Percentiles rank a stretch among this genome's conserved stretches.
Conservation (phyloP, 1,139 yeast genomes). For the Meyerozyma athensensis region DNA sequence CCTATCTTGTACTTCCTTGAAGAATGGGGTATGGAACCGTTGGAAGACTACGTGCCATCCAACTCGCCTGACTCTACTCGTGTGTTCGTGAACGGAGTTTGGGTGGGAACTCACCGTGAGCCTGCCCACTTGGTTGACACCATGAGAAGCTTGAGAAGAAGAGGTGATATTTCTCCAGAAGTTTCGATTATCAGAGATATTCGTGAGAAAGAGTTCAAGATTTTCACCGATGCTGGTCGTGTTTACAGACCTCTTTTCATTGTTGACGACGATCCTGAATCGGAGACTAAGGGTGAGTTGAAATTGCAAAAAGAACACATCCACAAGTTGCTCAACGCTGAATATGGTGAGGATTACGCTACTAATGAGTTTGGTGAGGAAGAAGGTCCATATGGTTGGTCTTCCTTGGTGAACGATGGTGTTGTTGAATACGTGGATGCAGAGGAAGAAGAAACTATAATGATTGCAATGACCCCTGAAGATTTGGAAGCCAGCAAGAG, state of each 20-base stretch:
- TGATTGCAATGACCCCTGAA: constrained; percentile 99
- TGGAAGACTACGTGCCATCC: constrained; percentile 93
- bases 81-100: constrained; percentile 96
- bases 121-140: constrained; percentile 89
- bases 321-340: constrained; percentile 61
- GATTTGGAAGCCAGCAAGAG: constrained; percentile 70
- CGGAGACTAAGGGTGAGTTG: constrained; percentile 73
- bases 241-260: constrained; percentile 92
- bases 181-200: constrained; percentile 96
- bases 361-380: constrained; percentile 50
- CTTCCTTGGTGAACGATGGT: constrained; percentile 77
- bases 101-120: constrained; percentile 98
- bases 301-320: constrained; percentile 83
- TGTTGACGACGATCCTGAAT: constrained; percentile 79
- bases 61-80: constrained; percentile 89
- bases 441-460: constrained; percentile 94
- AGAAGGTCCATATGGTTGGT: constrained; percentile 70
- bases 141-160: constrained; percentile 86
- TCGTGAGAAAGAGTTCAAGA: constrained; percentile 91
- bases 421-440: constrained; percentile 94
- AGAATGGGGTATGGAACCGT: constrained; percentile 99
- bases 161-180: constrained; percentile 94
- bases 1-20: constrained; percentile 90
- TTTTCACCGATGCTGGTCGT: constrained; percentile 98
- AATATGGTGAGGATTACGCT: constrained; percentile 48